Evolutionary conservation across 1,284 basidiomycete species (phyloP).

Genomic region (Ganoderma boninense): DNA sequence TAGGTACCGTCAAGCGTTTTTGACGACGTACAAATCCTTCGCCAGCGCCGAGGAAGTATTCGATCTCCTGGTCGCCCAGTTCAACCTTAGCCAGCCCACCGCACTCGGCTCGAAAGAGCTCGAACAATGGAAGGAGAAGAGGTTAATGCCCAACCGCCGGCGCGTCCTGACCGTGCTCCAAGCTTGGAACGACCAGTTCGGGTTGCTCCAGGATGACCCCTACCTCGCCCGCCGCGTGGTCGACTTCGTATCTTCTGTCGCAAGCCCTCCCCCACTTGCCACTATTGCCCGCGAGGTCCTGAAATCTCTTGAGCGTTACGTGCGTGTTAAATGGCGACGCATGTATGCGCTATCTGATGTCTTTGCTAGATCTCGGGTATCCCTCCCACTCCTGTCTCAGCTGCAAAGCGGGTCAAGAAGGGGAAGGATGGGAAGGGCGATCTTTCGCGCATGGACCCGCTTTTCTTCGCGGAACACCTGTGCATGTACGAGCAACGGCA

Average conservation of each 20-base stretch:
- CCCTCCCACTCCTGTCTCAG: slow-evolving; percentile 35
- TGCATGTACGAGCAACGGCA: slow-evolving; percentile 63
- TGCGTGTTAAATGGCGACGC: slow-evolving; percentile 41
- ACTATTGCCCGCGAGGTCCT: slow-evolving; percentile 58
- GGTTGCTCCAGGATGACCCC: slow-evolving; percentile 69
- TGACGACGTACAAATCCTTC: slow-evolving; percentile 85
- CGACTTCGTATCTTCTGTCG: slow-evolving; percentile 60
- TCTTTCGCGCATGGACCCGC: slow-evolving; percentile 59
- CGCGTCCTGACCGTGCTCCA: slow-evolving; percentile 65
- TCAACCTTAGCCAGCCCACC: slow-evolving; percentile 62
- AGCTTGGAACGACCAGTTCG: slow-evolving; percentile 68
- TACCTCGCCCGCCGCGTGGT: slow-evolving; percentile 63
- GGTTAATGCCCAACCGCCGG: slow-evolving; percentile 62
- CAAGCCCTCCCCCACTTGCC: slow-evolving; percentile 51
- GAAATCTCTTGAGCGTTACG: slow-evolving; percentile 61
- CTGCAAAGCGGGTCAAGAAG: slow-evolving; percentile 43
- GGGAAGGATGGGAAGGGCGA: slow-evolving; percentile 58
- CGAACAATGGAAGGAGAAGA: slow-evolving; percentile 71
- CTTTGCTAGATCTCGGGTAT: slow-evolving; percentile 36
- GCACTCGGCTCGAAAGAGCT: slow-evolving; percentile 60
- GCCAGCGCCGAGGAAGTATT: slow-evolving; percentile 74
- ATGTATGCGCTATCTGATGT: slow-evolving; percentile 2
- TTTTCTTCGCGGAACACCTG: slow-evolving; percentile 70
- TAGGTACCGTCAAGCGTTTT: slow-evolving; percentile 70
- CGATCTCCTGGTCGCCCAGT: slow-evolving; percentile 71